Evolutionary conservation across 768 basidiomycete genomes (phyloP), one percentile per base, ranked within the genome.

Genomic region (Solioccasus polychromus): DNA sequence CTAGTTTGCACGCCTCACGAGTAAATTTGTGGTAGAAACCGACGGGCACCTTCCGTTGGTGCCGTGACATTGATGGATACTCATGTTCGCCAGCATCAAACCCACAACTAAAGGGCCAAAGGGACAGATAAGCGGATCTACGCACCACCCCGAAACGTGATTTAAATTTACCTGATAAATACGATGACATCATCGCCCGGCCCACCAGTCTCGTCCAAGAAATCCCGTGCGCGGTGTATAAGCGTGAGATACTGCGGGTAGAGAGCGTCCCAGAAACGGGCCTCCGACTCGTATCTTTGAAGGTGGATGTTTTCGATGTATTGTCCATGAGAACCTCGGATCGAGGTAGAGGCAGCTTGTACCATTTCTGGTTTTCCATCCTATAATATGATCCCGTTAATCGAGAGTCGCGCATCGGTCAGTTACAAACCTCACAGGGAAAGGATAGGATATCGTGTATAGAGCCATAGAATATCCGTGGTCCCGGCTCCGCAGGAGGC

Each of bases 51-150:
- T 85, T 86, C n/a, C 92, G 83, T 29, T 80, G 77, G 60, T 99
- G 94, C 14, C 95, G 74, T 20, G 90, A 92, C 95, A 99, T 99
- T 3, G 82, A 84, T 11, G 79, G 70, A 50, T 85, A 83, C 60
- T 99, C 95, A 58, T 96, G 92, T 59, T 93, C 88, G 41, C 85
- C 90, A 0, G 94, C 94, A 54, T 99, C 95, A 69, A 97, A 92
- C 1, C 95, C 95, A 51, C 89, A 91, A 53, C 92, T 94, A 52
- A 24, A 20, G 14, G 11, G 11, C 18, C 18, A 22, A 3, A 14
- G 26, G 24, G 10, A 17, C 15, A 8, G 15, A 25, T 50, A n/a
- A 54, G 35, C 9, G 14, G 5, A n/a, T 24, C 17, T 11, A 43
- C 9, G 9, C 22, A 22, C 26, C 3, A 1, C 14, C 18, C n/a